Evolutionary conservation across 2,329 filamentous ascomycete species (phyloP).

Genomic region (Botrytis sinoallii): DNA sequence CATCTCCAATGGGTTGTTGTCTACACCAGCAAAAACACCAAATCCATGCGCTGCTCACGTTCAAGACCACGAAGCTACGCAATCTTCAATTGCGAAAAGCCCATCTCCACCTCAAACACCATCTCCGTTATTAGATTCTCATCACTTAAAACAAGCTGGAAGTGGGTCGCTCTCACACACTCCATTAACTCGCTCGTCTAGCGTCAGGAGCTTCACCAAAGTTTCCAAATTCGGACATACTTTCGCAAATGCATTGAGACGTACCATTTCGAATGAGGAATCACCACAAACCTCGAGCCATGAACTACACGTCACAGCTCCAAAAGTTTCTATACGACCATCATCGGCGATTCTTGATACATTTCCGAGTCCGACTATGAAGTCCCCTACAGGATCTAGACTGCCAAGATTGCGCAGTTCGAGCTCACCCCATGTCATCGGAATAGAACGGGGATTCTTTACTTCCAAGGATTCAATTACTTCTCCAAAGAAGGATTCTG

Average conservation of each 20-base stretch:
- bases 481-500: background rate
- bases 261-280: constrained; percentile 15
- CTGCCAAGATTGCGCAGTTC: constrained; percentile 8
- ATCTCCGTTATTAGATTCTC: background rate
- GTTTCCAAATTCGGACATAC: constrained; percentile 15
- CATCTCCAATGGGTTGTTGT: background rate
- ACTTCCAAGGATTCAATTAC: background rate
- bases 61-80: background rate
- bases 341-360: constrained; percentile 2
- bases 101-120: constrained; percentile 18
- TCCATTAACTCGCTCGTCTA: constrained; percentile 4
- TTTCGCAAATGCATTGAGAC: constrained; percentile 13
- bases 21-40: constrained; percentile 13
- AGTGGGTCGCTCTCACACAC: background rate
- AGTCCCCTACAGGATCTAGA: background rate
- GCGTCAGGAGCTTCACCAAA: constrained; percentile 8
- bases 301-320: background rate
- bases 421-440: constrained; percentile 5
- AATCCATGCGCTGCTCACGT: background rate
- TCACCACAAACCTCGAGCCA: background rate
- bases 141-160: background rate
- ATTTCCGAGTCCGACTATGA: background rate
- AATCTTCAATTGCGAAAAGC: background rate
- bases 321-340: background rate
- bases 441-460: background rate